phyloP scores from a whole-genome alignment of 2,329 filamentous ascomycete species.

The Thielaviopsis populi region DNA sequence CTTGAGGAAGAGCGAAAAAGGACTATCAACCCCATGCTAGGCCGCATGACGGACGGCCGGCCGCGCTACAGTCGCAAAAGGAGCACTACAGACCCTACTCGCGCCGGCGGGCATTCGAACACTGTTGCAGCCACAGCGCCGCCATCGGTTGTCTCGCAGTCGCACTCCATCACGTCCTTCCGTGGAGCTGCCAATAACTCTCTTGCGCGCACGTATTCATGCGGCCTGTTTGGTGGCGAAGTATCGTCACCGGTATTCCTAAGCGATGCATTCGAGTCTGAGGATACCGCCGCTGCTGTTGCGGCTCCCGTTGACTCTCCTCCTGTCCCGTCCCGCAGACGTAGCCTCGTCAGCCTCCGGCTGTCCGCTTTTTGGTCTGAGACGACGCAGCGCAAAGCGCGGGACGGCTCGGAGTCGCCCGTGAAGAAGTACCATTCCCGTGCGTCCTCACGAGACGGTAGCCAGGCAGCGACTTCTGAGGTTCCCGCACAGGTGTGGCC shows the following conservation, averaged over 20 bases:
- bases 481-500: background rate
- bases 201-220: conserved; percentile 5
- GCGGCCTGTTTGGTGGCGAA: background rate
- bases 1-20: conserved; percentile 15
- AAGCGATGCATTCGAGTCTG: background rate
- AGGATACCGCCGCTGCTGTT: background rate
- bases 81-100: background rate
- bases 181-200: background rate
- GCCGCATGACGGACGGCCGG: conserved; percentile 12
- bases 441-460: background rate
- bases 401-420: conserved; percentile 10
- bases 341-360: conserved; percentile 21
- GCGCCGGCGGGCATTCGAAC: background rate
- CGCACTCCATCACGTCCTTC: background rate
- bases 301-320: background rate
- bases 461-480: background rate
- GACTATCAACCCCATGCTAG: conserved; percentile 14
- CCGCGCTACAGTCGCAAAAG: conserved; percentile 7
- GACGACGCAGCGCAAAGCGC: conserved; percentile 17
- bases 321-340: conserved; percentile 25
- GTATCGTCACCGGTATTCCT: background rate
- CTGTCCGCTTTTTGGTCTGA: conserved; percentile 12
- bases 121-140: background rate
- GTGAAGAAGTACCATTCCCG: conserved; percentile 11
- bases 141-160: background rate